Evolutionary conservation across 441 rosid species (phyloP).

Genomic region (Dalechampia spathulata): DNA sequence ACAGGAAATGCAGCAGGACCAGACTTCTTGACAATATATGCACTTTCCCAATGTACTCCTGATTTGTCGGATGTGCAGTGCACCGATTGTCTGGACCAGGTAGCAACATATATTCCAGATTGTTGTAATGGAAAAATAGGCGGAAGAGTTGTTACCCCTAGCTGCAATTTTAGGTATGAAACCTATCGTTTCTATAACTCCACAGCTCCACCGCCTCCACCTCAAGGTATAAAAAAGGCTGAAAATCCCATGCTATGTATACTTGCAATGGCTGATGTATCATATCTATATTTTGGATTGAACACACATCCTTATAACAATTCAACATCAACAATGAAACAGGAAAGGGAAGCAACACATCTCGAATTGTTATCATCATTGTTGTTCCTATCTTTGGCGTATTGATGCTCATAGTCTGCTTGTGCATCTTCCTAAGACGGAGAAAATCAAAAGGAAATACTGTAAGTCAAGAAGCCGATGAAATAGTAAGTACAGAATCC

Average conservation of each 20-base stretch:
- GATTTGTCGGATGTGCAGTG: slow-evolving; percentile 27
- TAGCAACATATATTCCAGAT: background rate
- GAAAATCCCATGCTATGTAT: too few relatives aligned
- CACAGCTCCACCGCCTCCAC: background rate
- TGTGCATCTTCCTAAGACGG: too few relatives aligned
- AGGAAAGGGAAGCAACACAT: too few relatives aligned
- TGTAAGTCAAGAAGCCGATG: background rate
- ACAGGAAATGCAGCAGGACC: slow-evolving; percentile 13
- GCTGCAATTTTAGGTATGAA: slow-evolving; percentile 29
- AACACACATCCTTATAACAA: too few relatives aligned
- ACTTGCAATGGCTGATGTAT: too few relatives aligned
- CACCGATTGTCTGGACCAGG: slow-evolving; percentile 10
- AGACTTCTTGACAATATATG: slow-evolving; percentile 18
- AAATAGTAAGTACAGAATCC: background rate
- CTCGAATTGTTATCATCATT: too few relatives aligned
- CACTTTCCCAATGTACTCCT: slow-evolving; percentile 40
- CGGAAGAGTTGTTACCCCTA: background rate
- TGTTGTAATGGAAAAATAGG: background rate
- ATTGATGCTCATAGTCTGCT: too few relatives aligned
- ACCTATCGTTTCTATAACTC: slow-evolving; percentile 3
- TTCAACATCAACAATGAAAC: background rate
- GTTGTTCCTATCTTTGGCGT: too few relatives aligned
- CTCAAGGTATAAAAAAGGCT: background rate
- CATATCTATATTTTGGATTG: too few relatives aligned
- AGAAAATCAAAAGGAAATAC: too few relatives aligned